These are phyloP conservation scores for Echinochloa phyllopogon DNA, from an alignment of 176 grass and related monocot genomes.

Conservation along the genomic window DNA sequence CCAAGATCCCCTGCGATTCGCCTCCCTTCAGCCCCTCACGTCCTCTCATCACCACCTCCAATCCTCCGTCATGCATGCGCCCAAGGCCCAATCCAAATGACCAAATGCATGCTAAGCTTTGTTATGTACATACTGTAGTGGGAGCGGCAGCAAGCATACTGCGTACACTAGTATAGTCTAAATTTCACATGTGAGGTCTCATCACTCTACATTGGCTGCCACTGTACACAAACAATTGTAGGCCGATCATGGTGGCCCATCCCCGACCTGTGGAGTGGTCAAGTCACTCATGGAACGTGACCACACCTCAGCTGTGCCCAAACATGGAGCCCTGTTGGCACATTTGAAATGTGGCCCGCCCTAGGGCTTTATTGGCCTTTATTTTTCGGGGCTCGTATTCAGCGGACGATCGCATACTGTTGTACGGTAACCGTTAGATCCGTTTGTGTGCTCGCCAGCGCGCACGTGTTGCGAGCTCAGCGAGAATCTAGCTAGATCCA, in stretches of 20 bases:
- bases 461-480: neutral
- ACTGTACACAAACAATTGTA: neutral
- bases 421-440: neutral
- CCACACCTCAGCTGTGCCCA: slow-evolving; percentile 30
- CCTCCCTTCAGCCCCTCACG: neutral
- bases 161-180: neutral
- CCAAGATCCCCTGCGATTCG: neutral
- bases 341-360: neutral
- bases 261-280: slow-evolving; percentile 23
- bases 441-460: neutral
- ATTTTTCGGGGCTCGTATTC: neutral
- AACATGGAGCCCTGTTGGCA: slow-evolving; percentile 32
- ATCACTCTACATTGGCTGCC: slow-evolving; percentile 18
- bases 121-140: neutral
- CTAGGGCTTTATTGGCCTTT: neutral
- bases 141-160: neutral
- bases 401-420: neutral
- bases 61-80: neutral
- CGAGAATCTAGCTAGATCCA: neutral
- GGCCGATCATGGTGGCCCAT: slow-evolving; percentile 37
- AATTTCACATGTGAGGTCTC: slow-evolving; percentile 16
- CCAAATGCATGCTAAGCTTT: neutral
- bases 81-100: neutral
- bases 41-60: neutral
- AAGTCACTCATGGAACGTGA: neutral